Percentiles rank a stretch among this genome's conserved stretches.
These are phyloP conservation scores for Globisporangium recalcitrans DNA, from an alignment of 352 stramenopile genomes.

Conservation along the genomic window DNA sequence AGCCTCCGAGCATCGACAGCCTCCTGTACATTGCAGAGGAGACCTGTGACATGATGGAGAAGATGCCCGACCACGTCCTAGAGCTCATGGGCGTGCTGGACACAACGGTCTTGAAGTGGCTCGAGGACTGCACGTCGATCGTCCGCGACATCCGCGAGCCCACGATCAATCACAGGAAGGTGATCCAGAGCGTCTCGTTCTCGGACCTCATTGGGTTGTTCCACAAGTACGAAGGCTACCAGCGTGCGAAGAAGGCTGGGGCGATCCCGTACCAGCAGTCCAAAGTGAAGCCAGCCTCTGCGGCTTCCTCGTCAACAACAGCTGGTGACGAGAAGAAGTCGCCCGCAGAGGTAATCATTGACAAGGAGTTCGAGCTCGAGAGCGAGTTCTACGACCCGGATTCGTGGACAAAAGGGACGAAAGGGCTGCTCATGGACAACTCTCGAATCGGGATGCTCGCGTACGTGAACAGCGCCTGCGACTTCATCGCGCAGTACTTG, in stretches of 20 bases:
- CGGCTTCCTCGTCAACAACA: conserved; percentile 7
- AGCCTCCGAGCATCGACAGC: conserved; percentile 70
- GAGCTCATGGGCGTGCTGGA: conserved; percentile 66
- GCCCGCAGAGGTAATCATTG: conserved; percentile 35
- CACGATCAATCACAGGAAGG: conserved; percentile 63
- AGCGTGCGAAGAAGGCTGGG: conserved; percentile 43
- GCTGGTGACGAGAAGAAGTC: conserved; percentile 12
- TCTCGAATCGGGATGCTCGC: conserved; percentile 70
- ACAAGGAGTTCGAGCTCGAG: conserved; percentile 64
- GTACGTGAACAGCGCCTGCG: conserved; percentile 73
- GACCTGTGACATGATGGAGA: conserved; percentile 63
- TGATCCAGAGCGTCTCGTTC: conserved; percentile 51
- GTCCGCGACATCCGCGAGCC: conserved; percentile 73
- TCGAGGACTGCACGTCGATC: conserved; percentile 66
- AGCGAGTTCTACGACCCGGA: conserved; percentile 53
- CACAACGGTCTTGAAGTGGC: conserved; percentile 55
- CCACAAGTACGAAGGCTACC: conserved; percentile 67
- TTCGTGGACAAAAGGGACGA: conserved; percentile 38
- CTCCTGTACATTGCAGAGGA: conserved; percentile 65
- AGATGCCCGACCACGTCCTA: conserved; percentile 54
- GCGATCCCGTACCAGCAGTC: conserved; percentile 51
- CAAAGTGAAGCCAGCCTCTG: conserved; percentile 25
- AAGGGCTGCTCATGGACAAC: conserved; percentile 66
- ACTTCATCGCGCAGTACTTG: conserved; percentile 62
- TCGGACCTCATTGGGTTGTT: conserved; percentile 53